Evolutionary conservation across 139 green algal species (phyloP), one percentile per base, ranked within the genome.

Genomic region (Marvania coccoides): DNA sequence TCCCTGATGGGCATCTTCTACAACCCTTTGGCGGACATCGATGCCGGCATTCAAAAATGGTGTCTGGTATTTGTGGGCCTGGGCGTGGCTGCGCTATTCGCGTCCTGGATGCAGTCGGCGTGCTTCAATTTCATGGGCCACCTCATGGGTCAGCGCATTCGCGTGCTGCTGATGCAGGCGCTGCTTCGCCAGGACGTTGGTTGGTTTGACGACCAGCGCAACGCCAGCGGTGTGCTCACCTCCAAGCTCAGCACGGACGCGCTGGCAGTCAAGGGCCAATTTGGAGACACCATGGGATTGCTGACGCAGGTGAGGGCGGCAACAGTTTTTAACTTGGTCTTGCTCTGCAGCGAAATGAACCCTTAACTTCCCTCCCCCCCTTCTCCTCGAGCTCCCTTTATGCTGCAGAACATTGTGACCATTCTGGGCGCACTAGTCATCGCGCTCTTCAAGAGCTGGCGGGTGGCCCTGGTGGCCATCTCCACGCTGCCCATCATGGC

Each of bases 11-110:
- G 19, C 26, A 58, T 77, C 14, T 83, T 85, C 65, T 83, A 74
- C 65, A 48, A 9, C 9, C 6, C 46, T 15, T 15, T 15, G 51
- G 35, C 15, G 57, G 23, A 36, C 9, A 14, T 14, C 5, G 54
- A 67, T 45, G 37, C 7, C 19, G 38, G 70, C 33, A 71, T 65
- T 6, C 48, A 28, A 4, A 78, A 75, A 58, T 86, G 80, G 71
- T 71, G 47, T 45, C 65, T 73, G n/a, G 77, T 86, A 30, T 90
- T 92, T 65, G 76, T 81, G 37, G 67, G 75, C 28, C 76, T 90
- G 9, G 85, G 75, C 0, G 47, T 64, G 2, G 76, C 57, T 5
- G 55, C 71, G 10, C 51, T 90, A 23, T 23, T 85, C 1, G n/a
- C 55, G 0, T 47, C 9, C 19, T 36, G 58, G 1, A 1, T 73